phyloP scores from a whole-genome alignment of 768 basidiomycete genomes.

The Panaeolus papilionaceus region DNA sequence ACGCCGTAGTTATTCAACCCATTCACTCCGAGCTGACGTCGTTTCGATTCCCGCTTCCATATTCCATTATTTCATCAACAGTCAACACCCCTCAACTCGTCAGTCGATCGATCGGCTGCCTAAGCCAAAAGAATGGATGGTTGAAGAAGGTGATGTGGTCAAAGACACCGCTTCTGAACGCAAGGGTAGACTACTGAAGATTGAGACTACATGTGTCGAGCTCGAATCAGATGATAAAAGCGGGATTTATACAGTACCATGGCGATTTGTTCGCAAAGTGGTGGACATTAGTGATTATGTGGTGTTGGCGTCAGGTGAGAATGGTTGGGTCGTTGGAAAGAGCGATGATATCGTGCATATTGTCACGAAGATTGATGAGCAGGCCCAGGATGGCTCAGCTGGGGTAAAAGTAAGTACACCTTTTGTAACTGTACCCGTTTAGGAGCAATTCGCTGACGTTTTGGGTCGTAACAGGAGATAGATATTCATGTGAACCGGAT shows the following conservation, averaged over 20 bases:
- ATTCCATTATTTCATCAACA: constrained; percentile 6
- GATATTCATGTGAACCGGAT: neutral
- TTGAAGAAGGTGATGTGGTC: neutral
- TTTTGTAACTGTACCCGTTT: neutral
- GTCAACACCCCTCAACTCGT: neutral
- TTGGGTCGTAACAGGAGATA: neutral
- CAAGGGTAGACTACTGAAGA: neutral
- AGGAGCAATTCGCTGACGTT: neutral
- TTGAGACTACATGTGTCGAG: neutral
- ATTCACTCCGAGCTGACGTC: neutral
- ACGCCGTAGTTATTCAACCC: neutral
- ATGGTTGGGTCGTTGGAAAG: constrained; percentile 4
- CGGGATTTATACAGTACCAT: neutral
- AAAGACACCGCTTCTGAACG: neutral
- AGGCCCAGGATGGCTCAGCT: neutral
- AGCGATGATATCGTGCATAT: neutral
- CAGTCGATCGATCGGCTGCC: neutral
- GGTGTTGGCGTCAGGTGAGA: neutral
- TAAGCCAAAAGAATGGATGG: neutral
- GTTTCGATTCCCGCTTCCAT: neutral
- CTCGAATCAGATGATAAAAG: neutral
- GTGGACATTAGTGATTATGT: neutral
- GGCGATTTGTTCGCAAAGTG: neutral
- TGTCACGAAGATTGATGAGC: neutral
- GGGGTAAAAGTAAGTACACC: neutral